phyloP scores from a whole-genome alignment of 2,329 filamentous ascomycete genomes.

The Fusarium tricinctum region DNA sequence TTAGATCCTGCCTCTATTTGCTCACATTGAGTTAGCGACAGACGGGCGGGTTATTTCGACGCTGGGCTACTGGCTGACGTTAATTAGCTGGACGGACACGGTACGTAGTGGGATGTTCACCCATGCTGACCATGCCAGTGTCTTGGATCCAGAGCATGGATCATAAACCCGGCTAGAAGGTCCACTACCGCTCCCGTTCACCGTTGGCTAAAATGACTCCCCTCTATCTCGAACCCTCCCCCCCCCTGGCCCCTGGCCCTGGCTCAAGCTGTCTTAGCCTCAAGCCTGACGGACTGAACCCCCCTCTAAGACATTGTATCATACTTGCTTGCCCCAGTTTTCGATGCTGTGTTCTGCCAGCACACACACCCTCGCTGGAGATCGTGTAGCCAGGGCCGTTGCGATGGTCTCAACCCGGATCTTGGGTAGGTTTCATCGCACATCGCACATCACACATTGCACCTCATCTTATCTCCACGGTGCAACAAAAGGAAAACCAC shows the following conservation, averaged over 20 bases:
- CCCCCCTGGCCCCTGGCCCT: slow-evolving; percentile 1
- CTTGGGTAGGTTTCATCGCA: slow-evolving; percentile 39
- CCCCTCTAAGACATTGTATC: slow-evolving; percentile 17
- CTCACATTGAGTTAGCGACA: slow-evolving; percentile 40
- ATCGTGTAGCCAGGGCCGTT: slow-evolving; percentile 18
- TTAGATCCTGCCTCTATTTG: slow-evolving; percentile 34
- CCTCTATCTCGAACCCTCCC: neutral
- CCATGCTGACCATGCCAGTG: slow-evolving; percentile 40
- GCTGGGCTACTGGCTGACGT: neutral
- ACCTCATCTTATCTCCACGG: slow-evolving; percentile 41
- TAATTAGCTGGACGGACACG: too few relatives aligned
- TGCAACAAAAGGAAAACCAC: slow-evolving; percentile 19
- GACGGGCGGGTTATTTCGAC: slow-evolving; percentile 26
- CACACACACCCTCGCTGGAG: neutral
- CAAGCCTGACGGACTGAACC: slow-evolving; percentile 2
- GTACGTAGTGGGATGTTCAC: slow-evolving; percentile 20
- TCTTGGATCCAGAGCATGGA: slow-evolving; percentile 36
- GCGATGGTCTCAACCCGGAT: slow-evolving; percentile 37
- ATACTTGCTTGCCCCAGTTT: slow-evolving; percentile 11
- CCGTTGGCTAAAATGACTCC: slow-evolving; percentile 40
- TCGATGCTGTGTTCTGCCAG: slow-evolving; percentile 3
- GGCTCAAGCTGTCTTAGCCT: neutral
- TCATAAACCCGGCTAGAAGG: slow-evolving; percentile 22
- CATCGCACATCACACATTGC: slow-evolving; percentile 16
- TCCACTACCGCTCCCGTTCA: slow-evolving; percentile 42